phyloP scores from a whole-genome alignment of 345 rosid genomes.

The Erucastrum elatum region DNA sequence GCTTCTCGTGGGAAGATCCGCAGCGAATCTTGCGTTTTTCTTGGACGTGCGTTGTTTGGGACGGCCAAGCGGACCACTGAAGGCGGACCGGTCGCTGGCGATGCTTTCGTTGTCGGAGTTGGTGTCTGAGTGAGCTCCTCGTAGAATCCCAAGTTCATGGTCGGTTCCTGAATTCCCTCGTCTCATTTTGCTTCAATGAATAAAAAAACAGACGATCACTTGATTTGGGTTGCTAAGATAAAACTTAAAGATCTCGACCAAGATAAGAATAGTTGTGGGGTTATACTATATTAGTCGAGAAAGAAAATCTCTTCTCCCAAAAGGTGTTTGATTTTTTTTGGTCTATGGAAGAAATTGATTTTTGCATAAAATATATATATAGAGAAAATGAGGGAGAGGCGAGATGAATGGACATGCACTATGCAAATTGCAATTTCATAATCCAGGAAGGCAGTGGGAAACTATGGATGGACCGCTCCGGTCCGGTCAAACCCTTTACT shows the following conservation, averaged over 20 bases:
- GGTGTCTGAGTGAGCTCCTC: constrained; percentile 52
- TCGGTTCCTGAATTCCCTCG: constrained; percentile 36
- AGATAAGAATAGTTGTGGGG: not conserved
- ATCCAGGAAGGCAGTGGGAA: constrained; percentile 34
- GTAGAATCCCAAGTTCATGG: constrained; percentile 38
- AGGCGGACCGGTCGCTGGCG: constrained; percentile 55
- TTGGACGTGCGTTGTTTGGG: constrained; percentile 61
- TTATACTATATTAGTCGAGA: not conserved
- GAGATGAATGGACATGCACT: constrained; percentile 16
- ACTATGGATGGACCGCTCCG: constrained; percentile 30
- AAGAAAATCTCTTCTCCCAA: not conserved
- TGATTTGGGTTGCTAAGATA: constrained; percentile 7
- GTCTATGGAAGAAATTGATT: constrained; percentile 21
- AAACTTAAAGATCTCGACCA: not conserved
- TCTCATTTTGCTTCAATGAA: constrained; percentile 24
- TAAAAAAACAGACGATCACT: constrained; percentile 2
- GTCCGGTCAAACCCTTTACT: constrained; percentile 35
- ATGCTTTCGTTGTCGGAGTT: constrained; percentile 73
- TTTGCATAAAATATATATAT: constrained; percentile 27
- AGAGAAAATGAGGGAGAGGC: not conserved
- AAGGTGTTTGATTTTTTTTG: constrained; percentile 18
- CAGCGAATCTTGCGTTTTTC: constrained; percentile 76
- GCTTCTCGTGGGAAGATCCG: constrained; percentile 47
- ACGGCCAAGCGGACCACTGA: constrained; percentile 65
- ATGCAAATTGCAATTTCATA: constrained; percentile 17